Conservation (phyloP, 306 rosid species). For the Pueraria montana region DNA sequence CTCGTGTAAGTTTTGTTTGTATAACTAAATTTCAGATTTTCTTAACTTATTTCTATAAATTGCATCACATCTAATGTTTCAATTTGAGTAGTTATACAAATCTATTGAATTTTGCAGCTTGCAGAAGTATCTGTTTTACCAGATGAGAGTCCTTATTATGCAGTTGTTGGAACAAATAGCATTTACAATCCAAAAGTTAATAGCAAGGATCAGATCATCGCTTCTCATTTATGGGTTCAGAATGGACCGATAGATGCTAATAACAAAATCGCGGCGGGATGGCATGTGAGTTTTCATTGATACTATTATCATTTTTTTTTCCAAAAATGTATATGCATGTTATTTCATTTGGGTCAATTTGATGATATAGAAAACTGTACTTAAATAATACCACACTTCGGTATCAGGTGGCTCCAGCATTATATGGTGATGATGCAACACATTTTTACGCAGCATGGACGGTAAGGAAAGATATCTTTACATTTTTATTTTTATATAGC, state of each 20-base stretch:
- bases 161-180: not conserved
- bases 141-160: not conserved
- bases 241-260: not conserved
- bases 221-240: not conserved
- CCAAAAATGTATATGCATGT: not conserved
- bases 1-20: not conserved
- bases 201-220: not conserved
- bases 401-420: slow-evolving; percentile 14
- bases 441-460: not conserved
- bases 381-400: not conserved
- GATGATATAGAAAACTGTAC: not conserved
- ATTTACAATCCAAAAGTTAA: not conserved
- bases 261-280: not conserved
- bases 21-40: not conserved
- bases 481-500: not conserved
- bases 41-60: not conserved
- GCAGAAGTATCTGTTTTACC: not conserved
- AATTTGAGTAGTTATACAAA: not conserved
- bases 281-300: slow-evolving; percentile 40
- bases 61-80: not conserved
- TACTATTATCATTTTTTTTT: not conserved
- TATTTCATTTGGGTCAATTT: not conserved
- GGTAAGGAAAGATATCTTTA: slow-evolving; percentile 14
- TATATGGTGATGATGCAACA: not conserved
- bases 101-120: not conserved